Evolutionary conservation across 345 rosid genomes (phyloP), one percentile per base, ranked within the genome.

Genomic region (Eutrema japonicum): DNA sequence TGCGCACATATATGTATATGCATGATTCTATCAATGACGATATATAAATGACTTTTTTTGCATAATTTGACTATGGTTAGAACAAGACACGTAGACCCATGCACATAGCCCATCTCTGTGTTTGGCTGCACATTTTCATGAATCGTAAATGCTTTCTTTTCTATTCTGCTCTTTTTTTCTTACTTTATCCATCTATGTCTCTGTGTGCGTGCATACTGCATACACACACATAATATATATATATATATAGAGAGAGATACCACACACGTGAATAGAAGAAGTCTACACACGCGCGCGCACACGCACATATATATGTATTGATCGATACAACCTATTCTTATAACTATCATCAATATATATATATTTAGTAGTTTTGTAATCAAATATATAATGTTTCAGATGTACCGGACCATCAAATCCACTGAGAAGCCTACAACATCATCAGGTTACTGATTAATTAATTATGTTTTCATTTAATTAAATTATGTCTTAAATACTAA

Each of bases 341-440:
- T 45, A 56, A 47, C 8, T 56, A 64, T 6, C 37, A 32, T 3
- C 42, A 10, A 10, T 36, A 54, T 53, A 10, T 36, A 54, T 53
- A 40, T 30, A 43, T 42, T 47, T 22, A 6, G 5, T 49, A 32
- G 36, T 43, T 54, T 61, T 43, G 47, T 75, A 41, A 75, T 68
- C 43, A 36, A 63, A 32, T 61, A 38, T 40, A 18, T 30, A 22
- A 30, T 71, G 60, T 71, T 78, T 68, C 78, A 78, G 81, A 78
- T 78, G 81, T 78, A 73, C 61, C 77, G 81, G 66, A 78, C 81
- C 33, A 68, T 78, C 70, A 78, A 78, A 41, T 53, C 78, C 14
- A 73, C 78, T 62, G 81, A 78, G 50, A 78, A 68, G 64, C 64
- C 74, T 27, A 67, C 81, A 51, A 53, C 78, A 22, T 66, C 78